Percentiles rank a stretch among this genome's conserved stretches.
These are phyloP conservation scores for Fusarium pseudoanthophilum DNA, from an alignment of 2,329 filamentous ascomycete species.

Conservation along the genomic window DNA sequence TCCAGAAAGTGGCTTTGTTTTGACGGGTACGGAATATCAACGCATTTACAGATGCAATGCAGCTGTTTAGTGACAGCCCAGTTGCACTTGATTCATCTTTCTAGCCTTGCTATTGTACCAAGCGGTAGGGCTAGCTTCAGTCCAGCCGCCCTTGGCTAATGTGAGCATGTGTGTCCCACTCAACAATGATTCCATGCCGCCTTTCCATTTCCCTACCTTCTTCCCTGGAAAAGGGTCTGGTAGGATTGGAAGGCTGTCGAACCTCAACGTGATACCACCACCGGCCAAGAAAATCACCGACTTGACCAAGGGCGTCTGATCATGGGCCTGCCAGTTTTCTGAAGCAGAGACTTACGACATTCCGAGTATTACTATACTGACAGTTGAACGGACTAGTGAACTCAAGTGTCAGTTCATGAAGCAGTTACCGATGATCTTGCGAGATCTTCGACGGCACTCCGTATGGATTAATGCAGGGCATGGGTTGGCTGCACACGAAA, in stretches of 20 bases:
- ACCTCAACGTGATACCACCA: constrained; percentile 29
- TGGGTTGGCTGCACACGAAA: constrained; percentile 6
- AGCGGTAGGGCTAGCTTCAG: constrained; percentile 21
- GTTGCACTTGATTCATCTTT: constrained; percentile 23
- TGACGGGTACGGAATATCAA: constrained; percentile 9
- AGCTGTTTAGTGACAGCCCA: not conserved
- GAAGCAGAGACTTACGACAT: constrained; percentile 36
- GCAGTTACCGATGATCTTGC: constrained; percentile 22
- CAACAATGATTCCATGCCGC: constrained; percentile 29
- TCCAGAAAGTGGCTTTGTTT: constrained; percentile 27
- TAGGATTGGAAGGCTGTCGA: constrained; percentile 17
- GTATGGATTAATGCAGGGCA: constrained; percentile 11
- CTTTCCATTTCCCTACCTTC: constrained; percentile 17
- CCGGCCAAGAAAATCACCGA: constrained; percentile 16
- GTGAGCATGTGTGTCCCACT: constrained; percentile 28
- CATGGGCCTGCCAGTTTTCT: constrained; percentile 9
- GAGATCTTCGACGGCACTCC: constrained; percentile 31
- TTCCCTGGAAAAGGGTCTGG: constrained; percentile 22
- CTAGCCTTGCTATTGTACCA: constrained; percentile 5
- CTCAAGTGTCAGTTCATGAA: constrained; percentile 11
- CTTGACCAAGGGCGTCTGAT: constrained; percentile 5
- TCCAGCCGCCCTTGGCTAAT: constrained; percentile 9
- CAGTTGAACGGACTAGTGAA: not conserved
- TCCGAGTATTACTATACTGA: constrained; percentile 5
- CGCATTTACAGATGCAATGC: constrained; percentile 12